Percentiles rank a stretch among this genome's conserved stretches.
Conservation (phyloP, 345 rosid genomes). For the Lumnitzera racemosa region DNA sequence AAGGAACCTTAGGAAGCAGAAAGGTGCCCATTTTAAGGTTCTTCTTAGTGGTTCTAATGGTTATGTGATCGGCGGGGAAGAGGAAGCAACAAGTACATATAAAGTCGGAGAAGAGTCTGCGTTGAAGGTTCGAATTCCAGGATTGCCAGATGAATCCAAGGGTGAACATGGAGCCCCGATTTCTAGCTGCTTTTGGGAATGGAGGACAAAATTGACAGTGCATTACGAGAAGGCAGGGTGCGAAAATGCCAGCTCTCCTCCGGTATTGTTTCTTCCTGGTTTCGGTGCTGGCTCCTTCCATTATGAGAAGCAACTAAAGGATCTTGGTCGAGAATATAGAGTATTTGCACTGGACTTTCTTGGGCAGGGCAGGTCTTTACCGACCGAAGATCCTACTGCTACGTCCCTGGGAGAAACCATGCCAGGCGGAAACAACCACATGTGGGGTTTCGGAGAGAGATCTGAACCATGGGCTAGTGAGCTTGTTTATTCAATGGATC, state of each 20-base stretch:
- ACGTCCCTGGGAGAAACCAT: conserved; percentile 16
- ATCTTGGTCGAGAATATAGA: conserved; percentile 78
- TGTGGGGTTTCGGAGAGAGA: conserved; percentile 93
- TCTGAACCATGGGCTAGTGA: conserved; percentile 73
- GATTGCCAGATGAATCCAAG: conserved; percentile 52
- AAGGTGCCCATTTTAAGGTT: conserved; percentile 24
- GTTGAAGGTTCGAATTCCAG: conserved; percentile 58
- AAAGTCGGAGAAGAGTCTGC: conserved; percentile 26
- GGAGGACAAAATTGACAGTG: conserved; percentile 75
- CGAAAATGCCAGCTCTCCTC: conserved; percentile 57
- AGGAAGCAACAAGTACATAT: conserved; percentile 5
- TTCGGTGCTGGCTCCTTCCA: conserved; percentile 97
- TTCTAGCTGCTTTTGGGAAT: conserved; percentile 56
- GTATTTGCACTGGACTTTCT: conserved; percentile 96
- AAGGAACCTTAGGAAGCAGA: conserved; percentile 5
- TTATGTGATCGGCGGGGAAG: conserved; percentile 48
- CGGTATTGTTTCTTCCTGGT: conserved; percentile 85
- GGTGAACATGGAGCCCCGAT: conserved; percentile 49
- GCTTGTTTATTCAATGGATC: conserved; percentile 75
- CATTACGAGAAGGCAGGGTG: conserved; percentile 72
- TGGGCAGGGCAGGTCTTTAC: conserved; percentile 87
- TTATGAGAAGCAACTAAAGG: conserved; percentile 82
- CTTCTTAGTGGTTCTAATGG: conserved; percentile 32
- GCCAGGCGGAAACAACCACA: conserved; percentile 16
- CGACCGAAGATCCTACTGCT: conserved; percentile 64